A percentile compares a stretch with the other conserved stretches of the same genome.
These are phyloP conservation scores for Aspergillus chevalieri DNA, from an alignment of 2,329 filamentous ascomycete genomes.

Conservation along the genomic window DNA sequence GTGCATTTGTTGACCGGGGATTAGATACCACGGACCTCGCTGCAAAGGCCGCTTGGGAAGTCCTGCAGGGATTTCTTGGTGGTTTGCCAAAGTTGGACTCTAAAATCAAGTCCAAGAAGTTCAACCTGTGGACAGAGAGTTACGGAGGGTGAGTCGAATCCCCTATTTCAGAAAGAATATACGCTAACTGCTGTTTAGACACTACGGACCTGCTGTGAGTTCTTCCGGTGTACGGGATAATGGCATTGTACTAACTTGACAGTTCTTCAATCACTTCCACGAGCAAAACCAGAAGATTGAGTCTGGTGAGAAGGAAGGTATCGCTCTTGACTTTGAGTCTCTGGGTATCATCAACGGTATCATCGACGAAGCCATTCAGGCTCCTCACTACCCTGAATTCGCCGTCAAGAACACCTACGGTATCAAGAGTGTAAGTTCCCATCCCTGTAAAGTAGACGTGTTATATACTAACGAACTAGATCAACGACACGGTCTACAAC, in stretches of 20 bases:
- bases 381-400: conserved; percentile 46
- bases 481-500: conserved; percentile 55
- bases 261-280: conserved; percentile 54
- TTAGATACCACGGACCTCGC: conserved; percentile 52
- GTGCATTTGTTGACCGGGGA: not conserved
- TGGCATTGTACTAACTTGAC: conserved; percentile 7
- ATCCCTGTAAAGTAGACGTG: not conserved
- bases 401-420: conserved; percentile 53
- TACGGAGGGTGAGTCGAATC: conserved; percentile 38
- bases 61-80: conserved; percentile 50
- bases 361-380: conserved; percentile 49
- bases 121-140: conserved; percentile 57
- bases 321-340: conserved; percentile 49
- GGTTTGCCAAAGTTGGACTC: conserved; percentile 45
- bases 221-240: not conserved
- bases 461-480: conserved; percentile 8
- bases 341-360: conserved; percentile 54
- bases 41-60: conserved; percentile 50
- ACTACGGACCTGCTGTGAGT: conserved; percentile 45
- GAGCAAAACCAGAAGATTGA: conserved; percentile 52
- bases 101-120: conserved; percentile 46
- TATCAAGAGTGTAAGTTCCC: conserved; percentile 34
- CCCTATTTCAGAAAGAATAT: not conserved
- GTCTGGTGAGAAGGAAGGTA: conserved; percentile 44
- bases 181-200: conserved; percentile 22